These are phyloP conservation scores for Pyrenopolyporus hunteri DNA, from an alignment of 495 filamentous ascomycete genomes.

Conservation along the genomic window DNA sequence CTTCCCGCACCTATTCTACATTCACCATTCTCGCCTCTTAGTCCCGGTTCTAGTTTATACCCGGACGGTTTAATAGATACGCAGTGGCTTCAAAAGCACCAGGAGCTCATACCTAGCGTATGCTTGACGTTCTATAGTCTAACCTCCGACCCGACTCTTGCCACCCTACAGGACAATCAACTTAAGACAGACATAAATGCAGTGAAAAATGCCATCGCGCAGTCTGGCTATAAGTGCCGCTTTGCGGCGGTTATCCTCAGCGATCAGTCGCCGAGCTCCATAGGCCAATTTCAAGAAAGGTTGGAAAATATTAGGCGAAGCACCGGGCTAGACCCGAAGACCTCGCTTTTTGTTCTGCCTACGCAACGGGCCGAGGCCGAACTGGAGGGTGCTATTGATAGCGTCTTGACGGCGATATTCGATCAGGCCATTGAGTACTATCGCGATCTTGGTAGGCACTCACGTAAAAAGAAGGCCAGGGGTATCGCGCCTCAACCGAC, in stretches of 20 bases:
- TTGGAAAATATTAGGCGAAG: constrained; percentile 74
- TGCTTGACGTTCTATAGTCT: constrained; percentile 76
- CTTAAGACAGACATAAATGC: constrained; percentile 86
- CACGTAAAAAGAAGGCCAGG: constrained; percentile 79
- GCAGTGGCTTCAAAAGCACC: constrained; percentile 85
- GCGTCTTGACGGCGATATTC: constrained; percentile 65
- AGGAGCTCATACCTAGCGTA: constrained; percentile 77
- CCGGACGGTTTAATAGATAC: constrained; percentile 86
- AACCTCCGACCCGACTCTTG: constrained; percentile 69
- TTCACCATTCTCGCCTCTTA: constrained; percentile 86
- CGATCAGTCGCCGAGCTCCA: constrained; percentile 65
- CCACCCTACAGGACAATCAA: constrained; percentile 79
- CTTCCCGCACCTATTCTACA: constrained; percentile 65
- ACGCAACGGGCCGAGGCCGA: constrained; percentile 57
- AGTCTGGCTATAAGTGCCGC: constrained; percentile 73
- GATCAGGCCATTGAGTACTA: constrained; percentile 81
- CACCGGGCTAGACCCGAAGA: constrained; percentile 79
- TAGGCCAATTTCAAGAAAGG: constrained; percentile 68
- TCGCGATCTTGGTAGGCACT: constrained; percentile 85
- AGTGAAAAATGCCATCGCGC: constrained; percentile 66
- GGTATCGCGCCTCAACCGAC: constrained; percentile 78
- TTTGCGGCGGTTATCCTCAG: constrained; percentile 79
- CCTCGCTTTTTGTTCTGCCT: constrained; percentile 65
- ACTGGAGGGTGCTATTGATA: constrained; percentile 67
- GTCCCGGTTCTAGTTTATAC: constrained; percentile 77